Evolutionary conservation across 495 filamentous ascomycete species (phyloP), one percentile per base, ranked within the genome.

Genomic region (Venustampulla echinocandica): DNA sequence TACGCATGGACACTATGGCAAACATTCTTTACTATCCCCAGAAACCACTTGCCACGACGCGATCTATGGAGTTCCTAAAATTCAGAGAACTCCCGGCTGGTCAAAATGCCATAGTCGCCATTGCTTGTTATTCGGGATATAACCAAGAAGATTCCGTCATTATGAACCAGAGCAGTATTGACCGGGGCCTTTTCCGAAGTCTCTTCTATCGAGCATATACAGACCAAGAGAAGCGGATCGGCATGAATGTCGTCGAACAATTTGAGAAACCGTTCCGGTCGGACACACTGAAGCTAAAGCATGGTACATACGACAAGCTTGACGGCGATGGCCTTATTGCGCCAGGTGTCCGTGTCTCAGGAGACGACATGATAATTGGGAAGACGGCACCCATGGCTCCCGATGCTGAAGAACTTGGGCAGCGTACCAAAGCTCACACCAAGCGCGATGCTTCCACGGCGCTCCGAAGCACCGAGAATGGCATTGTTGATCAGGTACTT

Each of bases 141-240:
- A 97, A 99, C 63, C 93, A 97, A 64, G 92, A 99, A 86, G 92
- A 99, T 77, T 97, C 92, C 18, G 92, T 99, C 42, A 93, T 99
- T 55, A 96, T 99, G 93, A 99, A 96, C 66, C 93, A 99, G 65
- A 93, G 87, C 68, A 92, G 87, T 55, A 97, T 97, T 56, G 92
- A 99, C 58, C 84, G 92, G 49, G 92, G 92, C 25, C 71, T 99
- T 9, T 97, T 97, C 84, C 81, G 92, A 61, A 93, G 86, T 79
- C 71, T 99, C 14, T 99, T 97, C 74, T 97, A 95, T 73, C 84
- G 93, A 47, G 85, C 90, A 17, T 97, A 99, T 63, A 89, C 85
- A 22, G 92, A 97, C 57, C 84, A 85, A 47, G 92, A 99, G 68
- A 96, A 97, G 71, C 80, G 82, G 41, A 81, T 97, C 23, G 92